Evolutionary conservation across 1,139 yeast species (phyloP).

Genomic region (Spencermartinsiella ligniputridi): DNA sequence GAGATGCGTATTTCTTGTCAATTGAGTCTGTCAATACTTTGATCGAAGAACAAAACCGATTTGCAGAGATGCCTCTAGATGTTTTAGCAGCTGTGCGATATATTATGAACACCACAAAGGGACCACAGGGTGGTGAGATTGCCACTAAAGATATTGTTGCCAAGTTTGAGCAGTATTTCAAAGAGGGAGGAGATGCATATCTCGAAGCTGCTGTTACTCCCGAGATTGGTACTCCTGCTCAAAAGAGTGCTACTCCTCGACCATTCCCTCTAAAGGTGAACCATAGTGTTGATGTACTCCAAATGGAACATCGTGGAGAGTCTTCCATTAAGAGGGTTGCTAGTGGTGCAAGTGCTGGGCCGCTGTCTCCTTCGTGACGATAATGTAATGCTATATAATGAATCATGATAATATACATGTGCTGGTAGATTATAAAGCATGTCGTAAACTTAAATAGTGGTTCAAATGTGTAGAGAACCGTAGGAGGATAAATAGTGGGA

Average conservation of each 20-base stretch:
- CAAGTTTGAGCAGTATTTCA: slow-evolving; percentile 25
- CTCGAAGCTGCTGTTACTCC: not conserved
- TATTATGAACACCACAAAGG: slow-evolving; percentile 30
- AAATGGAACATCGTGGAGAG: not conserved
- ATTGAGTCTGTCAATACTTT: slow-evolving; percentile 86
- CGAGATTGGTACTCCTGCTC: not conserved
- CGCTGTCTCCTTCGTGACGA: not conserved
- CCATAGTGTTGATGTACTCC: not conserved
- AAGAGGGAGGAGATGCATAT: slow-evolving; percentile 8
- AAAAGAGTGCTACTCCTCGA: not conserved
- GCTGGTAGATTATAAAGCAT: not conserved
- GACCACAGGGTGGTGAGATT: slow-evolving; percentile 21
- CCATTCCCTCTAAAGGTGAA: not conserved
- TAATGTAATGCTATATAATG: not conserved
- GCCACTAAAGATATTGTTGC: slow-evolving; percentile 31
- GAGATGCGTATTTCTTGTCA: slow-evolving; percentile 83
- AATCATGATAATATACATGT: not conserved
- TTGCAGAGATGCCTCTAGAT: slow-evolving; percentile 67
- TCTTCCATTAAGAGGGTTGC: not conserved
- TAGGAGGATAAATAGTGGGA: not conserved
- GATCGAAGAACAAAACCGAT: slow-evolving; percentile 77
- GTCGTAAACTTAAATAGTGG: not conserved
- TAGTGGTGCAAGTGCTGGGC: not conserved
- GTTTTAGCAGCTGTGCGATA: slow-evolving; percentile 25
- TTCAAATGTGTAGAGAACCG: not conserved